phyloP scores from a whole-genome alignment of 495 filamentous ascomycete species.

The Delitschia confertaspora region DNA sequence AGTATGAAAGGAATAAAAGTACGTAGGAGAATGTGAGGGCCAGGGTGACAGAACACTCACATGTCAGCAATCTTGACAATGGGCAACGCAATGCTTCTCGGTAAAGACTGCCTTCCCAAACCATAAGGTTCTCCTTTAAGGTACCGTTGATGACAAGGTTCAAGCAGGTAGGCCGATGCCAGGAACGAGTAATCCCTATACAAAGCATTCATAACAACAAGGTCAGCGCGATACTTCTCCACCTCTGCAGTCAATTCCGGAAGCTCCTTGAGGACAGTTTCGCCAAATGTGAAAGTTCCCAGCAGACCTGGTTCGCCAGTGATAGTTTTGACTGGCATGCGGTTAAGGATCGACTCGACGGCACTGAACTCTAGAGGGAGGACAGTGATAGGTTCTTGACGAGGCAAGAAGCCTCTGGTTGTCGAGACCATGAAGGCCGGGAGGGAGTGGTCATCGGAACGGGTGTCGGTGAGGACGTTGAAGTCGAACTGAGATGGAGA shows the following conservation, averaged over 20 bases:
- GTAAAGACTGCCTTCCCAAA: slow-evolving; percentile 60
- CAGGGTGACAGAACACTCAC: too few relatives aligned
- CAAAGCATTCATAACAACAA: slow-evolving; percentile 68
- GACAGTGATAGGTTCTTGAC: slow-evolving; percentile 48
- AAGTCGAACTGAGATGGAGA: slow-evolving; percentile 35
- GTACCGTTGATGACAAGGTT: slow-evolving; percentile 78
- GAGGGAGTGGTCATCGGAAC: slow-evolving; percentile 50
- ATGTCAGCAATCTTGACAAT: slow-evolving; percentile 69
- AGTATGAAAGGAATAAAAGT: slow-evolving; percentile 1
- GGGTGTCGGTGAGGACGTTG: slow-evolving; percentile 48
- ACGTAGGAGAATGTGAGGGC: too few relatives aligned
- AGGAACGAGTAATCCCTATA: slow-evolving; percentile 88
- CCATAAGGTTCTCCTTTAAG: slow-evolving; percentile 62
- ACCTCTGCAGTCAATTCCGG: slow-evolving; percentile 65
- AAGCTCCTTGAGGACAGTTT: slow-evolving; percentile 53
- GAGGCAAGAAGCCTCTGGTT: slow-evolving; percentile 67
- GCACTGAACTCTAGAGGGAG: slow-evolving; percentile 61
- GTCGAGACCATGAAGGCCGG: slow-evolving; percentile 80
- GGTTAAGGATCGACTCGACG: slow-evolving; percentile 59
- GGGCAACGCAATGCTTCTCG: slow-evolving; percentile 59
- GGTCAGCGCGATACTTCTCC: slow-evolving; percentile 59
- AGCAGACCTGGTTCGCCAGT: slow-evolving; percentile 68
- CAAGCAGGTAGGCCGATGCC: slow-evolving; percentile 79
- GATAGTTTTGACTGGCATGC: slow-evolving; percentile 63
- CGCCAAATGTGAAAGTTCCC: slow-evolving; percentile 60